Evolutionary conservation across 2,329 filamentous ascomycete species (phyloP).

Genomic region (Alternaria longipes): DNA sequence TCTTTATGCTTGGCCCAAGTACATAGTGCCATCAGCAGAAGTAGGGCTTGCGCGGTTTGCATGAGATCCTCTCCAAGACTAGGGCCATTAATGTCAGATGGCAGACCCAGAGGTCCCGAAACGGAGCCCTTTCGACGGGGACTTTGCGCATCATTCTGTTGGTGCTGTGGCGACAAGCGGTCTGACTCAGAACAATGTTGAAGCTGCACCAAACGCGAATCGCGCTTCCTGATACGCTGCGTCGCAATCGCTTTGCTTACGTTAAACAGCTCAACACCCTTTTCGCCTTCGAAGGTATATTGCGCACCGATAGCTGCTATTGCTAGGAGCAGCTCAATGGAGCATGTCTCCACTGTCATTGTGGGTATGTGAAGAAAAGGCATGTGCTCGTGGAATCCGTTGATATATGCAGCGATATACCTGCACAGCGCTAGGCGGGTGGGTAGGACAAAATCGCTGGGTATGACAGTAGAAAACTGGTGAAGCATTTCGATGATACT

Average conservation of each 20-base stretch:
- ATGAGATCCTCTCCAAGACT: conserved; percentile 54
- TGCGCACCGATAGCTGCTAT: conserved; percentile 74
- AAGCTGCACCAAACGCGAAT: conserved; percentile 54
- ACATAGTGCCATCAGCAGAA: conserved; percentile 68
- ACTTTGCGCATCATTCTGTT: conserved; percentile 24
- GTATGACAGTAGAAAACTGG: conserved; percentile 68
- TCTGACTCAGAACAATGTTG: conserved; percentile 36
- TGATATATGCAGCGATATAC: conserved; percentile 75
- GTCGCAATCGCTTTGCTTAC: conserved; percentile 64
- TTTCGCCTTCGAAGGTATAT: conserved; percentile 64
- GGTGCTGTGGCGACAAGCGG: conserved; percentile 27
- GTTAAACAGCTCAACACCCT: conserved; percentile 66
- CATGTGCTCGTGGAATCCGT: conserved; percentile 69
- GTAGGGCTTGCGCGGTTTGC: conserved; percentile 71
- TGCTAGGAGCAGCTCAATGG: conserved; percentile 73
- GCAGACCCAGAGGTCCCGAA: conserved; percentile 39
- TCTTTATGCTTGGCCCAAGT: conserved; percentile 68
- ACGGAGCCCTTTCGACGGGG: conserved; percentile 29
- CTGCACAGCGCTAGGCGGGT: conserved; percentile 73
- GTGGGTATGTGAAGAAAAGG: conserved; percentile 75
- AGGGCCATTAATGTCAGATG: conserved; percentile 31
- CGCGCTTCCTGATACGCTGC: conserved; percentile 61
- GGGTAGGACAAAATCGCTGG: conserved; percentile 71
- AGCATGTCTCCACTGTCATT: conserved; percentile 69
- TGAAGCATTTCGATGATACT: conserved; percentile 66